Conservation (phyloP, 495 filamentous ascomycete species). For the Terfezia claveryi region DNA sequence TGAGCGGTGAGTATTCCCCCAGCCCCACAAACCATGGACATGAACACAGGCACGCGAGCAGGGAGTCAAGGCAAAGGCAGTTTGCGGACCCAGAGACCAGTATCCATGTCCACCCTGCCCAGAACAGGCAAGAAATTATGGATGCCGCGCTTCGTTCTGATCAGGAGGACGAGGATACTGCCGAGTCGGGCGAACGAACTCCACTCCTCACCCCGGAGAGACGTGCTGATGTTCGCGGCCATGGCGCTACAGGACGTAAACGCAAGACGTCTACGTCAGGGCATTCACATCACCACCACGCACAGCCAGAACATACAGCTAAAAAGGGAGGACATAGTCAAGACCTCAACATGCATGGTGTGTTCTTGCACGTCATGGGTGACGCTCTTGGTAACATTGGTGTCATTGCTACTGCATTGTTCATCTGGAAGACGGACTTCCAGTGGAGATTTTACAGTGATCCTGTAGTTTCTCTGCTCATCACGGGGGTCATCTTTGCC, state of each 20-base stretch:
- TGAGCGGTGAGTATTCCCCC: neutral
- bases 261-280: constrained; percentile 36
- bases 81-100: constrained; percentile 27
- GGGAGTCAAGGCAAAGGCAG: constrained; percentile 18
- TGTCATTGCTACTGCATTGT: constrained; percentile 75
- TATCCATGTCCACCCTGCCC: constrained; percentile 70
- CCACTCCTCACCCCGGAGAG: constrained; percentile 13
- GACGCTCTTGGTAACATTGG: constrained; percentile 94
- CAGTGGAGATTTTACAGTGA: constrained; percentile 57
- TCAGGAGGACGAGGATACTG: constrained; percentile 25
- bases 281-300: constrained; percentile 58
- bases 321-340: constrained; percentile 50
- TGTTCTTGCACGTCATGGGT: constrained; percentile 87
- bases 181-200: constrained; percentile 24
- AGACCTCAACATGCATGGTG: constrained; percentile 94
- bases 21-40: neutral
- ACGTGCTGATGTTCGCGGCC: no score
- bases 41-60: constrained; percentile 10
- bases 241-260: constrained; percentile 22
- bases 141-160: constrained; percentile 37
- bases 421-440: constrained; percentile 67
- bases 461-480: constrained; percentile 82
- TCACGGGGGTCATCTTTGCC: constrained; percentile 79
- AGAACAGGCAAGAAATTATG: constrained; percentile 78
- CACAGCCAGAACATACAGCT: constrained; percentile 41